phyloP scores from a whole-genome alignment of 2,329 filamentous ascomycete genomes.

The Aureobasidium pullulans region DNA sequence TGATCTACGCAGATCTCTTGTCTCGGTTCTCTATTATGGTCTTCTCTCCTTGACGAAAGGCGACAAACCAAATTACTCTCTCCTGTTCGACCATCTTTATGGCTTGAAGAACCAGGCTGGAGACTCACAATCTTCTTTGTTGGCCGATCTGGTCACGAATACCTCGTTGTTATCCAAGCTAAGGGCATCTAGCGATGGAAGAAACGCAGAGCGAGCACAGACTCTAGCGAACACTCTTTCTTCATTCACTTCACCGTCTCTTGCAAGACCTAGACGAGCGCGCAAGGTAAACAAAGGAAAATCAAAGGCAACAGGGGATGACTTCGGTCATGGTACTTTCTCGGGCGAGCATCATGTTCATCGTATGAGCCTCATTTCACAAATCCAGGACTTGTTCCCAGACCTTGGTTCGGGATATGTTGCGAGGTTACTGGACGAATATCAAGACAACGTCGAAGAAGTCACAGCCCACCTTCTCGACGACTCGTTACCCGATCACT shows the following conservation, averaged over 20 bases:
- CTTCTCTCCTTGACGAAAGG: slow-evolving; percentile 63
- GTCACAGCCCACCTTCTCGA: slow-evolving; percentile 78
- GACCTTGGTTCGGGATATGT: slow-evolving; percentile 79
- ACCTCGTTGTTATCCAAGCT: slow-evolving; percentile 67
- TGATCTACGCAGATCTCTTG: slow-evolving; percentile 56
- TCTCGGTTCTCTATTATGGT: slow-evolving; percentile 68
- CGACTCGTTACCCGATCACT: slow-evolving; percentile 61
- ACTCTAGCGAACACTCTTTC: slow-evolving; percentile 56
- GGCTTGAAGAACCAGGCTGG: slow-evolving; percentile 66
- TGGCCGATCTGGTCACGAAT: slow-evolving; percentile 71
- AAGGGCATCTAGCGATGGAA: slow-evolving; percentile 44
- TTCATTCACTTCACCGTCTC: slow-evolving; percentile 47
- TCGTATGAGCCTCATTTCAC: slow-evolving; percentile 73
- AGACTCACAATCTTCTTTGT: slow-evolving; percentile 56
- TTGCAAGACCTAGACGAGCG: slow-evolving; percentile 45
- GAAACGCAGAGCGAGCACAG: slow-evolving; percentile 49
- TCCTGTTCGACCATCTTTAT: slow-evolving; percentile 77
- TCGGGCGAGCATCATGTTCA: slow-evolving; percentile 61
- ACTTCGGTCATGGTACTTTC: slow-evolving; percentile 27
- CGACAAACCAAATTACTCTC: slow-evolving; percentile 60
- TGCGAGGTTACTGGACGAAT: slow-evolving; percentile 70
- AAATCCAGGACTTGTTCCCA: slow-evolving; percentile 91
- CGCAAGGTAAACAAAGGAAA: slow-evolving; percentile 62
- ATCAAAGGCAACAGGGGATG: slow-evolving; percentile 29
- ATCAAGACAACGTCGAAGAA: slow-evolving; percentile 67